Conservation (phyloP, 345 rosid species). For the Orychophragmus violaceus region DNA sequence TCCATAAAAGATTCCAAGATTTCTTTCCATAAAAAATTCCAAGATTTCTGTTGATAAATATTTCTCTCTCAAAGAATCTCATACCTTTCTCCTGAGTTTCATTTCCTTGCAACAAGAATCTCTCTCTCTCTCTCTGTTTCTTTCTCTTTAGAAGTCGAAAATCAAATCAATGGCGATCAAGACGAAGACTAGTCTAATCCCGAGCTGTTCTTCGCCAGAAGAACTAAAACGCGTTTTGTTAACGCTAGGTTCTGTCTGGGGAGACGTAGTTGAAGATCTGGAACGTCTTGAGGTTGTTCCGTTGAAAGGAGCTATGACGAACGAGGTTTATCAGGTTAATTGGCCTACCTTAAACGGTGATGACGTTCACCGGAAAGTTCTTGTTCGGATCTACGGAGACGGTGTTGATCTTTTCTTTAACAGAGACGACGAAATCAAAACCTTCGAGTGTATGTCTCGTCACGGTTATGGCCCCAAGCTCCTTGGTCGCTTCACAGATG, state of each 20-base stretch:
- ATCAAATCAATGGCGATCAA: conserved; percentile 27
- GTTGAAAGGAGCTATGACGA: conserved; percentile 79
- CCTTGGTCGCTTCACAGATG: conserved; percentile 73
- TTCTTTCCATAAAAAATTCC: too few species aligned
- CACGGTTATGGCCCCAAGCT: conserved; percentile 92
- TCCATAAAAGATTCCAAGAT: conserved; percentile 7
- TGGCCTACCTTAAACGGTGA: conserved; percentile 56
- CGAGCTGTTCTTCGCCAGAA: conserved; percentile 40
- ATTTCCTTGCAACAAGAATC: too few species aligned
- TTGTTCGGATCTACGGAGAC: conserved; percentile 78
- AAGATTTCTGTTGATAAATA: conserved; percentile 10
- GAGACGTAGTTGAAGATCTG: conserved; percentile 55
- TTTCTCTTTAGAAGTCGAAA: too few species aligned
- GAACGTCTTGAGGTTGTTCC: conserved; percentile 50
- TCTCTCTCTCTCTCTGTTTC: too few species aligned
- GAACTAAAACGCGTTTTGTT: conserved; percentile 48
- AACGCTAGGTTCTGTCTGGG: conserved; percentile 48
- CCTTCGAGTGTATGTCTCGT: conserved; percentile 81
- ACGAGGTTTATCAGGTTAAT: conserved; percentile 67
- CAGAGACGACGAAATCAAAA: conserved; percentile 70
- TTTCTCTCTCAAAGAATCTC: not conserved
- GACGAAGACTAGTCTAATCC: not conserved
- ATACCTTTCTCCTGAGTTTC: too few species aligned
- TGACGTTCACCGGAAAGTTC: conserved; percentile 39
- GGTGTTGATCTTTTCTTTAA: conserved; percentile 86